phyloP scores from a whole-genome alignment of 2,329 filamentous ascomycete species.

The Paraconiothyrium sp. region DNA sequence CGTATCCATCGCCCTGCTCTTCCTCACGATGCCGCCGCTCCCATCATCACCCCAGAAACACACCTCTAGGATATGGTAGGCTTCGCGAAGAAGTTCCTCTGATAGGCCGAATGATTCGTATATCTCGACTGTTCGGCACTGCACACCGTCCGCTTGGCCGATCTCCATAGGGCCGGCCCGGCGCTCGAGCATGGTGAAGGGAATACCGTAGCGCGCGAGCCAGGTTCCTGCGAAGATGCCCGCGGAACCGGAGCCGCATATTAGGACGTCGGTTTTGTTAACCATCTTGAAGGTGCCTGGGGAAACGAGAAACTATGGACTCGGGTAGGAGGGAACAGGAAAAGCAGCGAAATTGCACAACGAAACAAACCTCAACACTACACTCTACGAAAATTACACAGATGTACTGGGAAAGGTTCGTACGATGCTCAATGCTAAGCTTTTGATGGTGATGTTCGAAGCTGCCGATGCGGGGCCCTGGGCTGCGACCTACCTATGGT shows the following conservation, averaged over 20 bases:
- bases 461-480: slow-evolving; percentile 10
- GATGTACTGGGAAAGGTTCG: neutral
- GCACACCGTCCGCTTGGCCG: slow-evolving; percentile 72
- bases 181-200: slow-evolving; percentile 67
- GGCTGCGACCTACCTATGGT: neutral
- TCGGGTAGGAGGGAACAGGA: no score
- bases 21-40: slow-evolving; percentile 51
- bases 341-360: neutral
- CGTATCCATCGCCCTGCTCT: slow-evolving; percentile 62
- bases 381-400: neutral
- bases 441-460: neutral
- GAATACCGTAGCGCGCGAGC: slow-evolving; percentile 67
- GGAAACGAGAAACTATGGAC: neutral
- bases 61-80: slow-evolving; percentile 73
- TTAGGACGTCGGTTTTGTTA: slow-evolving; percentile 62
- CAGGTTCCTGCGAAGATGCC: slow-evolving; percentile 69
- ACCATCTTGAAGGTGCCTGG: neutral
- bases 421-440: neutral
- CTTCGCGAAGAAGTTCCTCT: slow-evolving; percentile 70
- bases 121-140: slow-evolving; percentile 76
- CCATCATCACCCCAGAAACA: slow-evolving; percentile 53
- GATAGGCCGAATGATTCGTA: slow-evolving; percentile 75
- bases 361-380: neutral
- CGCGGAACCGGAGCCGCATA: slow-evolving; percentile 69
- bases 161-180: slow-evolving; percentile 63